Evolutionary conservation across 1,139 yeast genomes (phyloP), one percentile per base, ranked within the genome.

Genomic region (Saccharomyces pastorianus): DNA sequence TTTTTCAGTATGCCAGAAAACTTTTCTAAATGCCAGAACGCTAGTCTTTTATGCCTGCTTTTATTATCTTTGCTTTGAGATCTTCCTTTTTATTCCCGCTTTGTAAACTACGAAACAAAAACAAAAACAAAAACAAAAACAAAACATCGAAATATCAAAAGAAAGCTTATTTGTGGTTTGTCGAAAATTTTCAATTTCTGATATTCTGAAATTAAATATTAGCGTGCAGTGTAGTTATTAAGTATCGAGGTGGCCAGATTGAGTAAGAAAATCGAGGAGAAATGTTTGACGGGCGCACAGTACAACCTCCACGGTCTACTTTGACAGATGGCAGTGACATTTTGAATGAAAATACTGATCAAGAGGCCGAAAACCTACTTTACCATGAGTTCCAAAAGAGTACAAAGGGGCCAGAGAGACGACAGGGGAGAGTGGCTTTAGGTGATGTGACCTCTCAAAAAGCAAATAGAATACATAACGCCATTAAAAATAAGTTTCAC

Each of bases 361-460:
- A 38, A 17, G 44, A 38, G 6, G n/a, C 6, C 6, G 25, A 38
- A 17, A 38, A 17, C 13, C 7, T 17, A 38, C 25, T 38, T 8
- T 8, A 38, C 25, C 44, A 6, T 7, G 44, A 7, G 9, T 4
- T 17, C 4, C 44, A 38, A 14, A 38, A 38, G 44, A 7, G 44
- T 11, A 7, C 9, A 17, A 17, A 17, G 7, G 29, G 48, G n/a
- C 46, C 25, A 41, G 51, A 49, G 9, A 47, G 29, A 31, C 20
- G 48, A 14, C 51, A 49, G 42, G 14, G 51, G 11, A 55, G 64
- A 42, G 59, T 60, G 14, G 65, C 65, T 5, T 53, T 62, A 46
- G 56, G 64, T 49, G 65, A 62, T 53, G 64, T 62, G 31, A 62
- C 65, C 2, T 58, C 64, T 27, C 64, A 61, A 49, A 54, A 59